Evolutionary conservation across 2,329 filamentous ascomycete genomes (phyloP).

Genomic region (Fusarium tricinctum): DNA sequence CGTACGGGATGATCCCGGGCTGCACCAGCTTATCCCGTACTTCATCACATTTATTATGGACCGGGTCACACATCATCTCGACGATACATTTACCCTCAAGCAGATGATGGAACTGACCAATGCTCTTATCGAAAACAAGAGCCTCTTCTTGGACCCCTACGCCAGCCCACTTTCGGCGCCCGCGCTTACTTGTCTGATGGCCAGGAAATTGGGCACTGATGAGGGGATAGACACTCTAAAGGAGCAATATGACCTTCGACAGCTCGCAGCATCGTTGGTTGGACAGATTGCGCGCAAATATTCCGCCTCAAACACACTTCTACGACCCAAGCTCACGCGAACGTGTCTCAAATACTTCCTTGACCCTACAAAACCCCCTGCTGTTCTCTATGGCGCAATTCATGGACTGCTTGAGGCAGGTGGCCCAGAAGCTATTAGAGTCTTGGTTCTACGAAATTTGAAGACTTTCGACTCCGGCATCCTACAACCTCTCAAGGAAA

Average conservation of each 20-base stretch:
- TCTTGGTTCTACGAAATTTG: slow-evolving; percentile 69
- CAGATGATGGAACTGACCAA: slow-evolving; percentile 94
- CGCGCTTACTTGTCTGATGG: slow-evolving; percentile 89
- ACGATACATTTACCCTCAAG: slow-evolving; percentile 87
- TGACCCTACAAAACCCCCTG: slow-evolving; percentile 84
- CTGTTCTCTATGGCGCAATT: slow-evolving; percentile 90
- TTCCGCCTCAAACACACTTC: slow-evolving; percentile 81
- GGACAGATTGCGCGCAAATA: slow-evolving; percentile 85
- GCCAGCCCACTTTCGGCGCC: slow-evolving; percentile 80
- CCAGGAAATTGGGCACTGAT: slow-evolving; percentile 77
- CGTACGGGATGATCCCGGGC: slow-evolving; percentile 87
- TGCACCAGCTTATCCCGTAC: slow-evolving; percentile 96
- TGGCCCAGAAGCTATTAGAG: slow-evolving; percentile 70
- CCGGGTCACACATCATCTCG: slow-evolving; percentile 93
- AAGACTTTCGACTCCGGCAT: slow-evolving; percentile 67
- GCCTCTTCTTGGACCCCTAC: slow-evolving; percentile 78
- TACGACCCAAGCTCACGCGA: slow-evolving; percentile 90
- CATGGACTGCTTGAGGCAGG: slow-evolving; percentile 84
- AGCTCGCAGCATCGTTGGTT: slow-evolving; percentile 86
- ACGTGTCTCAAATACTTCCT: slow-evolving; percentile 94
- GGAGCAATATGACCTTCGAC: slow-evolving; percentile 83
- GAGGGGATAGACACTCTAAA: slow-evolving; percentile 66
- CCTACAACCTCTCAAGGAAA: slow-evolving; percentile 67
- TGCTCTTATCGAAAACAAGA: slow-evolving; percentile 85
- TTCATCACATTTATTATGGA: slow-evolving; percentile 96